Percentiles rank a stretch among this genome's conserved stretches.
Conservation (phyloP, 2,329 filamentous ascomycete species). For the Trichoderma lentiforme region DNA sequence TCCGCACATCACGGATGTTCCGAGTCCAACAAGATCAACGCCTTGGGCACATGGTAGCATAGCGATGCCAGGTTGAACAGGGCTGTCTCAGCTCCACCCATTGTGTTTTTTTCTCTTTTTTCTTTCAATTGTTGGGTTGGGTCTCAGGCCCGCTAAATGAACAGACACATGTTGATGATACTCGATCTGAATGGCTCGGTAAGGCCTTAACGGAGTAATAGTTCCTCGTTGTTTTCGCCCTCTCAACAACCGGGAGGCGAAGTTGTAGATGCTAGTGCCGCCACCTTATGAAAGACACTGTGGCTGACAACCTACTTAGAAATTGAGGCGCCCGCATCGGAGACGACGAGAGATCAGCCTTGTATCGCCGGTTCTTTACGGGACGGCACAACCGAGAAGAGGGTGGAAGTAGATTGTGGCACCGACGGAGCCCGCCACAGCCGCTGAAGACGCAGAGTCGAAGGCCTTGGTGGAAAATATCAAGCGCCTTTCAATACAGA, state of each 20-base stretch:
- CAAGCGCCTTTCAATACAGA: not conserved
- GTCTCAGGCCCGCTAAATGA: not conserved
- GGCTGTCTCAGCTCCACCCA: slow-evolving; percentile 8
- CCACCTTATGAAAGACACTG: not conserved
- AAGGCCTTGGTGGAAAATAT: not conserved
- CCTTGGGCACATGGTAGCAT: not conserved
- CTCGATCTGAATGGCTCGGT: not conserved
- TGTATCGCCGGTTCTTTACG: slow-evolving; percentile 10
- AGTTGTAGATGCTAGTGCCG: not conserved
- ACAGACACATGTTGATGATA: not conserved
- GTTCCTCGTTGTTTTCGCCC: not conserved
- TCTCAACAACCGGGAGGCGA: not conserved
- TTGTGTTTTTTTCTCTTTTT: not conserved
- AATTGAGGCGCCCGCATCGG: slow-evolving; percentile 8
- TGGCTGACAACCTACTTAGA: not conserved
- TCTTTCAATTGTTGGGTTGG: not conserved
- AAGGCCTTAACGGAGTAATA: not conserved
- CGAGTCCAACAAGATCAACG: not conserved
- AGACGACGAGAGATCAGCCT: slow-evolving; percentile 1
- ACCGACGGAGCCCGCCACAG: slow-evolving; percentile 10
- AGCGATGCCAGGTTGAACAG: not conserved
- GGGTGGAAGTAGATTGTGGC: not conserved
- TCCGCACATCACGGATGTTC: not conserved
- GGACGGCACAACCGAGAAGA: slow-evolving; percentile 7
- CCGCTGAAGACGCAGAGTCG: slow-evolving; percentile 10